phyloP scores from a whole-genome alignment of 148 eudicot species.

The Hydrangea macrophylla region DNA sequence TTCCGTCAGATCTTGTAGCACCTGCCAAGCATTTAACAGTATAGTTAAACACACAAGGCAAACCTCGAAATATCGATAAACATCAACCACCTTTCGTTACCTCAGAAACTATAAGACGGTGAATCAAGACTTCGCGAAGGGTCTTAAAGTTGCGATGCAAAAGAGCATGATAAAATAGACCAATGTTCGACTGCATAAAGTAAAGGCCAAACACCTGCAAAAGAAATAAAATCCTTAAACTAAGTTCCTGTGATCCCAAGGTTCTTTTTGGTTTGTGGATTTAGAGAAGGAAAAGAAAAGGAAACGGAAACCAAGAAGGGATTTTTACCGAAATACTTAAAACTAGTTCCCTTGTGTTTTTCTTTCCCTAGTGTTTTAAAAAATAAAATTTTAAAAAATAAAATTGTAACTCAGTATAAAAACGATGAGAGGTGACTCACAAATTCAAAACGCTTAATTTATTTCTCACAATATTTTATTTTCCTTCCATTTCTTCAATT shows the following conservation, averaged over 20 bases:
- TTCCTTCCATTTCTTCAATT: too few relatives aligned
- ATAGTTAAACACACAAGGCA: background rate
- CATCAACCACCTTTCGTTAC: constrained; percentile 22
- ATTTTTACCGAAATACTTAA: too few relatives aligned
- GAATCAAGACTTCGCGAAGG: constrained; percentile 83
- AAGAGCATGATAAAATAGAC: constrained; percentile 86
- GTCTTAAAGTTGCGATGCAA: constrained; percentile 80
- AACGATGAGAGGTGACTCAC: too few relatives aligned
- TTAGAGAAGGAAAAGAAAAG: too few relatives aligned
- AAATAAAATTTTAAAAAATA: too few relatives aligned
- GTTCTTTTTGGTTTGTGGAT: too few relatives aligned
- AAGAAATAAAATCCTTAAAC: constrained; percentile 4
- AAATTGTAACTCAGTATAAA: too few relatives aligned
- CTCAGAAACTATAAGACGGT: constrained; percentile 85
- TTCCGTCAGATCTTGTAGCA: constrained; percentile 78
- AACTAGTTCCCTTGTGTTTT: too few relatives aligned
- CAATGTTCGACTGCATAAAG: constrained; percentile 96
- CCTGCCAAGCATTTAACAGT: constrained; percentile 37
- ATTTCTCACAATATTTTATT: too few relatives aligned
- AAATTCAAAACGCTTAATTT: too few relatives aligned
- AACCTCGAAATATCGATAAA: background rate
- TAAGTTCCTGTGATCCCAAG: background rate
- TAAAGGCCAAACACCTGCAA: constrained; percentile 90
- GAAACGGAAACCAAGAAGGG: too few relatives aligned
- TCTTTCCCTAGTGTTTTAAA: too few relatives aligned